Evolutionary conservation across 768 basidiomycete species (phyloP), one percentile per base, ranked within the genome.

Genomic region (Termitomyces sp.): DNA sequence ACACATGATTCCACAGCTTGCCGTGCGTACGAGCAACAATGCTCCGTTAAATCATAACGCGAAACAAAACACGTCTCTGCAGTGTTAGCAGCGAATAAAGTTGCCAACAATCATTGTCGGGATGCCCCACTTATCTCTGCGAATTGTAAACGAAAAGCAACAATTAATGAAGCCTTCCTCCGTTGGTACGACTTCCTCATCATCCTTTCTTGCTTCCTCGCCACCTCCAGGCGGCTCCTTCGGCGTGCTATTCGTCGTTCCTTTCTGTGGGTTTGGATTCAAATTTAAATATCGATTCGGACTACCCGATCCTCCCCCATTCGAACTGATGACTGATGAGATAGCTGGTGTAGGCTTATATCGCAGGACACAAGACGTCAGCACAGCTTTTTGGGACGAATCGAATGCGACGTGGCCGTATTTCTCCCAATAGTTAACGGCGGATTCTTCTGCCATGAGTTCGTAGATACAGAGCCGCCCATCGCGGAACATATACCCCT

Each of bases 391-490:
- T 70, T 95, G 93, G 2, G 77, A 80, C n/a, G 88, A 85, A 71
- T 94, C 90, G 59, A 95, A 94, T 0, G 93, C 93, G 60, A 95
- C 90, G 54, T 89, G 84, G 53, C 93, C 93, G 64, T 97, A 97
- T 87, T 97, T 94, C 90, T 98, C 95, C 93, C 93, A 98, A 65
- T 97, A 98, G 67, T 95, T 93, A 41, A 97, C 94, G 2, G 94
- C 93, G 1, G 87, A 88, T 66, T 96, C 94, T 69, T 99, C 96
- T 0, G 94, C 89, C 95, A 99, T 97, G 46, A 98, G 81, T 69
- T 98, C 96, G 71, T 97, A 98, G 54, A 99, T 97, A 65, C 94
- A 96, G 22, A 97, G 71, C 37, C 92, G 87, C 3, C 96, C 96
- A 78, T 92, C 93, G n/a, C 90, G 84, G 72, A 96, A 79, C 81